Base-by-base conservation (phyloP, 1,139 yeast genomes). In the Geotrichum citri-aurantii region DNA sequence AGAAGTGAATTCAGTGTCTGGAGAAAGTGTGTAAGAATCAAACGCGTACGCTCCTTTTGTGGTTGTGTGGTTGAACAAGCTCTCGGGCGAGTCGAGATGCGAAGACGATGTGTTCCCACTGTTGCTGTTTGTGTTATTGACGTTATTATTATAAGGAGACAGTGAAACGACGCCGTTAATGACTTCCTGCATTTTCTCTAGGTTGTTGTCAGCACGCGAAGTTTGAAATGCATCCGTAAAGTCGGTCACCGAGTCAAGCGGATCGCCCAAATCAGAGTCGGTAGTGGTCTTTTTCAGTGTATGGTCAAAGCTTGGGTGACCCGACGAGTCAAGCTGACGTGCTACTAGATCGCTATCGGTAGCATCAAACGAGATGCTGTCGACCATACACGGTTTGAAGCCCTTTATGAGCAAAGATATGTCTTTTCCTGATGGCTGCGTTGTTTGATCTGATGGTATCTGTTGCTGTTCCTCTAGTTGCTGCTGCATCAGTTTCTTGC, bases 81-180 rank as follows among this genome's bases (percentile, higher is more conserved):
- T n/a, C 31, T 37, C 51, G 11, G 51, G 29, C 21, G 52, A 49
- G 12, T 48, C 24, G 17, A 52, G 52, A 3, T 37, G 57, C 33
- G 37, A 53, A 1, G 55, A 23, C 7, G 44, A 27, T 5, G 48
- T 54, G 11, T 59, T 55, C 6, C 52, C 44, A 14, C 46, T 27
- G n/a, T 40, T 50, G n/a, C 50, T 27, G 11, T 37, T 19, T 10
- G 56, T 14, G 26, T 27, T 33, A 26, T 7, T 26, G 29, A 7
- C 29, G 29, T 47, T 48, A 17, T 46, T 48, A 48, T 50, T 27
- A 31, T 59, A 59, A 6, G 62, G 59, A 11, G 56, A 51, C 6
- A 59, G 47, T n/a, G 59, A 59, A 5, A 59, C 58, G 3, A 59
- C 62, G 11, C 62, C 62, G 17, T 56, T 52, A 40, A 59, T 59